Percentiles rank a stretch among this genome's conserved stretches.
These are phyloP conservation scores for Coemansia sp. DNA, from an alignment of 192 early-diverging fungal genomes.

Conservation along the genomic window DNA sequence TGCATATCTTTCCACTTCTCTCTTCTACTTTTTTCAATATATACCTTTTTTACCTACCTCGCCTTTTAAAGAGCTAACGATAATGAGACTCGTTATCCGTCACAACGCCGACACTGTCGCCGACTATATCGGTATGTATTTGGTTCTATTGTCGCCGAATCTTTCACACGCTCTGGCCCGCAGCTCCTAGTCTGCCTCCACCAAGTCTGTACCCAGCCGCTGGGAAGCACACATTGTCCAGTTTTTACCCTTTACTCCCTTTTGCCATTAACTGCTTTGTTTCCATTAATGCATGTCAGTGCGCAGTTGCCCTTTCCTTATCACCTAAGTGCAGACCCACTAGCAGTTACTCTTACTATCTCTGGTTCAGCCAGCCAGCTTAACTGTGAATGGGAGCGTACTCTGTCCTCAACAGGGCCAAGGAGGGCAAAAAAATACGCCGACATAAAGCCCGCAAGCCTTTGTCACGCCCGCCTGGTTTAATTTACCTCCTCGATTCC, in stretches of 20 bases:
- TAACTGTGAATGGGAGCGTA: background rate
- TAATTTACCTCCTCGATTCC: background rate
- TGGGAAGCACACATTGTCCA: background rate
- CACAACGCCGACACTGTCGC: conserved; percentile 73
- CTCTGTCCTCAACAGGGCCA: background rate
- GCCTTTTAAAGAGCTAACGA: background rate
- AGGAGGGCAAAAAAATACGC: background rate
- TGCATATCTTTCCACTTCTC: conserved; percentile 19
- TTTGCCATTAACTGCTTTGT: background rate
- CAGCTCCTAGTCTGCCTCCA: conserved; percentile 15
- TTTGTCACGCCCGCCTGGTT: background rate
- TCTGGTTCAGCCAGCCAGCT: background rate
- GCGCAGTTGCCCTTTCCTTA: background rate
- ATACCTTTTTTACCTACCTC: background rate
- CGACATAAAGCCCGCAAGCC: conserved; percentile 3
- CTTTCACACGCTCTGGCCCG: conserved; percentile 7
- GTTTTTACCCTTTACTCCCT: background rate
- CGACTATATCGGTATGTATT: conserved; percentile 70
- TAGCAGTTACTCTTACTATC: background rate
- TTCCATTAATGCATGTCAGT: background rate
- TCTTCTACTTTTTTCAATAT: conserved; percentile 6
- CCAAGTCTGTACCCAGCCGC: background rate
- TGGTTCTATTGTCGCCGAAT: conserved; percentile 7
- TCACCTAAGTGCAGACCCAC: background rate
- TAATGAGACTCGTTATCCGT: conserved; percentile 79